A percentile compares a stretch with the other conserved stretches of the same genome.
phyloP scores from a whole-genome alignment of 345 rosid species.

The Diplotaxis tenuifolia region DNA sequence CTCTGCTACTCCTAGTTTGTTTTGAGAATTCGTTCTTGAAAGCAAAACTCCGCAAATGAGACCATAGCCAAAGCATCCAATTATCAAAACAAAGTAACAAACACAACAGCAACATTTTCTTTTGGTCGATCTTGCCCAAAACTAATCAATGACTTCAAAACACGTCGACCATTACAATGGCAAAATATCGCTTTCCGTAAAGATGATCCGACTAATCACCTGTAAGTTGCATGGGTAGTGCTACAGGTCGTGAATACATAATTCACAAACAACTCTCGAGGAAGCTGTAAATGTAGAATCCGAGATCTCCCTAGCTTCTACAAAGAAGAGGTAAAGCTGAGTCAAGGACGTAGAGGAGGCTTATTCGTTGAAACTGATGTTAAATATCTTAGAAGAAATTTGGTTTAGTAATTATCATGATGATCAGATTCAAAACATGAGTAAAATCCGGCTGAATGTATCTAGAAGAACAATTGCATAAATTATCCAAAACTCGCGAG shows the following conservation, averaged over 20 bases:
- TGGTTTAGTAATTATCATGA: not conserved
- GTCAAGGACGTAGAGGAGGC: not conserved
- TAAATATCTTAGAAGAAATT: too few relatives aligned
- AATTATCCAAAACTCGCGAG: conserved; percentile 27
- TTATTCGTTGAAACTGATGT: not conserved
- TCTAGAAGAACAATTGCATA: not conserved
- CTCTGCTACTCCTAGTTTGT: not conserved
- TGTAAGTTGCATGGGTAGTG: not conserved
- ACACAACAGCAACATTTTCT: not conserved
- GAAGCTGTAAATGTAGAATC: not conserved
- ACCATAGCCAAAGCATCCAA: not conserved
- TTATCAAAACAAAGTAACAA: not conserved
- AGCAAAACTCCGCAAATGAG: not conserved
- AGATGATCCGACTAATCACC: too few relatives aligned
- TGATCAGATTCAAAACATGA: not conserved
- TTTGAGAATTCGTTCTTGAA: not conserved
- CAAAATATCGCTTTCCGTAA: not conserved
- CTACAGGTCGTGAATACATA: not conserved
- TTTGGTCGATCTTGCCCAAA: not conserved
- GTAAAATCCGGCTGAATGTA: not conserved
- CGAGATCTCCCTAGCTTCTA: not conserved
- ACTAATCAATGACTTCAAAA: not conserved
- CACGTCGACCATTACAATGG: not conserved
- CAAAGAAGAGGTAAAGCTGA: not conserved
- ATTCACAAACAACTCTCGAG: not conserved